A percentile compares a stretch with the other conserved stretches of the same genome.
phyloP scores from a whole-genome alignment of 2,329 filamentous ascomycete species.

The Microthyrium microscopicum region DNA sequence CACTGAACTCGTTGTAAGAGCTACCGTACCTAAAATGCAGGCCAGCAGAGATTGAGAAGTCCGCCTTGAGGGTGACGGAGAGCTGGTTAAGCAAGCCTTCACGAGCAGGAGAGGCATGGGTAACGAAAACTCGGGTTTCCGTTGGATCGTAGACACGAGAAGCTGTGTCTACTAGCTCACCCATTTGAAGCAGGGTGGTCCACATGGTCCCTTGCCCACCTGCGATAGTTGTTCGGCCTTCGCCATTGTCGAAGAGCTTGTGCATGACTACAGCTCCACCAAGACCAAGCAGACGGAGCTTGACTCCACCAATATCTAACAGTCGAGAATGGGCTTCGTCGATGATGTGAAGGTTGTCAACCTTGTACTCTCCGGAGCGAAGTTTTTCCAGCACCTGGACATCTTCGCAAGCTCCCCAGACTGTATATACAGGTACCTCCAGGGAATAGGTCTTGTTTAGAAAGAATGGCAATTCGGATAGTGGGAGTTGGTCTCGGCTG shows the following conservation, averaged over 20 bases:
- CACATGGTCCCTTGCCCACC: conserved; percentile 99
- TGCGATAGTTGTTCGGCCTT: conserved; percentile 93
- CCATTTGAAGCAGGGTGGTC: conserved; percentile 96
- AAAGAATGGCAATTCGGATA: conserved; percentile 83
- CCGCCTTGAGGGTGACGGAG: conserved; percentile 89
- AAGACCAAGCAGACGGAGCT: conserved; percentile 81
- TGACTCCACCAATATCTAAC: conserved; percentile 86
- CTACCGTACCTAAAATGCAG: conserved; percentile 97
- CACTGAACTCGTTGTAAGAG: conserved; percentile 98
- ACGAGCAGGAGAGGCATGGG: conserved; percentile 87
- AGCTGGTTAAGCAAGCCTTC: conserved; percentile 96
- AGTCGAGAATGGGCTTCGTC: conserved; percentile 94
- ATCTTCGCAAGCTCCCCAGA: conserved; percentile 98
- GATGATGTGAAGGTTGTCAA: conserved; percentile 93
- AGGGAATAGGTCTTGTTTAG: conserved; percentile 78
- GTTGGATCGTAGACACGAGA: conserved; percentile 97
- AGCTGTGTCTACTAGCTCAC: conserved; percentile 90
- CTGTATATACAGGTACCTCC: conserved; percentile 93
- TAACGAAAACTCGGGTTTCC: conserved; percentile 91
- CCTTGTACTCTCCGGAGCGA: conserved; percentile 92
- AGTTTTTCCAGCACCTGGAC: conserved; percentile 96
- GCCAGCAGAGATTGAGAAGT: conserved; percentile 94
- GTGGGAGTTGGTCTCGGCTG: conserved; percentile 61
- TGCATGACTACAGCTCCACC: conserved; percentile 98
- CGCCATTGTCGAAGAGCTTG: conserved; percentile 97